Conservation (phyloP, 768 basidiomycete genomes). For the Coprinellus micaceus region DNA sequence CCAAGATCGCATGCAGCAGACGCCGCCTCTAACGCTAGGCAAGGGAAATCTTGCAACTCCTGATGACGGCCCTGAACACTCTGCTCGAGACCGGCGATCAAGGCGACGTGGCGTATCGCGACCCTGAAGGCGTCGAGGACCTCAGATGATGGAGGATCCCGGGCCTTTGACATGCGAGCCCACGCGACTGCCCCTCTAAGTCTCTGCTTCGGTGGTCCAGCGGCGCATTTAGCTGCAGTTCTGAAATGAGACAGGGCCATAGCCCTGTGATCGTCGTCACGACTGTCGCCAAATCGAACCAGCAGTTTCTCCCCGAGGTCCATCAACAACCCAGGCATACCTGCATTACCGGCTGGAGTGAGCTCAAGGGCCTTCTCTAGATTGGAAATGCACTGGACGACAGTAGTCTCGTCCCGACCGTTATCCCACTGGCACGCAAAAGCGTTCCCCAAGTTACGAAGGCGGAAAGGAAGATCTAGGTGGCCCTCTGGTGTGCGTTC, state of each 20-base stretch:
- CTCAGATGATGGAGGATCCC: not conserved
- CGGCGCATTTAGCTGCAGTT: conserved; percentile 2
- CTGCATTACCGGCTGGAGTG: not conserved
- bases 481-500: not conserved
- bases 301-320: not conserved
- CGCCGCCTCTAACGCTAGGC: conserved; percentile 14
- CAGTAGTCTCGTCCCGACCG: not conserved
- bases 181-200: conserved; percentile 7
- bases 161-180: not conserved
- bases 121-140: not conserved
- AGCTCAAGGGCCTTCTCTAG: not conserved
- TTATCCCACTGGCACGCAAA: not conserved
- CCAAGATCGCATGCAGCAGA: conserved; percentile 20
- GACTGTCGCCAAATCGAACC: not conserved
- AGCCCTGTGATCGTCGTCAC: not conserved
- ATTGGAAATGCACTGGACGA: not conserved
- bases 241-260: not conserved
- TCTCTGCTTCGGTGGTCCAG: conserved; percentile 5
- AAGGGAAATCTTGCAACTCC: not conserved
- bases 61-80: conserved; percentile 1
- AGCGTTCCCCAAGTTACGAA: not conserved
- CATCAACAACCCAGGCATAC: not conserved
- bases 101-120: not conserved
- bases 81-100: conserved; percentile 3
- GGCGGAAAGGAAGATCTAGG: not conserved